phyloP scores from a whole-genome alignment of 2,329 filamentous ascomycete genomes.

The Cordyceps cateniannulata region DNA sequence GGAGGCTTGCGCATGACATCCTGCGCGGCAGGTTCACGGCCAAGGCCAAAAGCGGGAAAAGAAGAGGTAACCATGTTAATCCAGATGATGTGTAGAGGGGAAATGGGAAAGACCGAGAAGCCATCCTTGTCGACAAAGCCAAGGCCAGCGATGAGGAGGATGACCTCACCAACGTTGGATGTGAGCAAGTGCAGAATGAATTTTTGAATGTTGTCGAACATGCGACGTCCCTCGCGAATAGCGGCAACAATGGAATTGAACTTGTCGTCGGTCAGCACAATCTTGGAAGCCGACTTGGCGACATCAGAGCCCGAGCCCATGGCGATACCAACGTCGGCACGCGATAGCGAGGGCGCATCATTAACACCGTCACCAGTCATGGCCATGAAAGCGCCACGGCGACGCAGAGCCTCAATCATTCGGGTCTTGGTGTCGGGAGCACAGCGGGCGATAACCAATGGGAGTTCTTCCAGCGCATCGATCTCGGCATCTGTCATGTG shows the following conservation, averaged over 20 bases:
- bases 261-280: constrained; percentile 82
- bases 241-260: constrained; percentile 81
- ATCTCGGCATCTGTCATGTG: constrained; percentile 68
- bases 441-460: constrained; percentile 77
- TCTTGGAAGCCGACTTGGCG: constrained; percentile 73
- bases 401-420: constrained; percentile 83
- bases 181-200: constrained; percentile 75
- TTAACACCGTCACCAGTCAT: constrained; percentile 91
- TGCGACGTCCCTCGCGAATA: constrained; percentile 74
- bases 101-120: constrained; percentile 78
- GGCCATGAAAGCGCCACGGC: constrained; percentile 68
- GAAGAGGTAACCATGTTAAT: constrained; percentile 91
- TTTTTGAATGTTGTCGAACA: constrained; percentile 87
- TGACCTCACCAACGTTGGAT: constrained; percentile 79
- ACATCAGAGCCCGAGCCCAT: constrained; percentile 89
- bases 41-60: constrained; percentile 81
- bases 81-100: constrained; percentile 84
- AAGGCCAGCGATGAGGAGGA: constrained; percentile 73
- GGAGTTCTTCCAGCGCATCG: constrained; percentile 66
- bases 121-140: constrained; percentile 67
- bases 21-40: constrained; percentile 66
- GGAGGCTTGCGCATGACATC: constrained; percentile 79
- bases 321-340: constrained; percentile 79
- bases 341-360: constrained; percentile 73
- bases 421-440: constrained; percentile 81